Base-by-base conservation (phyloP, 1,284 basidiomycete genomes). In the Athelia sp. region DNA sequence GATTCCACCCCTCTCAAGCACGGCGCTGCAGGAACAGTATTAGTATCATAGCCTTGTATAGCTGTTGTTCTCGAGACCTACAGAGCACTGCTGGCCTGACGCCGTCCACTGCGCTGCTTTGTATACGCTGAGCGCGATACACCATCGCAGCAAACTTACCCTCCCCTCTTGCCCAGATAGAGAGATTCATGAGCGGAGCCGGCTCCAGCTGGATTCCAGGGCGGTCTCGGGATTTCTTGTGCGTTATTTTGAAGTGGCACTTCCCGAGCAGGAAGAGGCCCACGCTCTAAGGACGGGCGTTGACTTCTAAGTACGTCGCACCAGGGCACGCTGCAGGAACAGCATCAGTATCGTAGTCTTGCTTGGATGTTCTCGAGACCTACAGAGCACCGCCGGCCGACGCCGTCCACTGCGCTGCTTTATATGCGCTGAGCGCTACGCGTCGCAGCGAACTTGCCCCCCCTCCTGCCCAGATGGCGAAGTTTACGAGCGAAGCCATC, bases 241-340 rank as follows among this genome's bases (percentile, higher is more conserved):
- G 56, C 10, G 55, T 13, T 26, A 60, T 61, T 56, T 80, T 78
- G 29, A 90, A 66, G 58, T 75, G 73, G 40, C 63, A 57, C 56
- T 90, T 79, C 84, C 84, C 90, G 21, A 63, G 50, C 51, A 86
- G 57, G 66, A 90, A 90, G 3, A 85, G 62, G 6, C 83, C 81
- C 34, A 84, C 46, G 48, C 85, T 64, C 18, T n/a, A n/a, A n/a
- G 90, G 65, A 9, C 83, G 67, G 0, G 70, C 73, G 42, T 79
- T 72, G 49, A 78, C 74, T 61, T 76, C 75, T 75, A 50, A 9
- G 31, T n/a, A n/a, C n/a, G n/a, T n/a, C n/a, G n/a, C n/a, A n/a
- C n/a, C n/a, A 1, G 2, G 45, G 34, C 43, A 40, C 54, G 45
- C 55, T 47, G 18, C 0, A 11, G 15, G 11, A 13, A 14, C 22